Evolutionary conservation across 495 filamentous ascomycete genomes (phyloP).

Genomic region (Cenococcum geophilum): DNA sequence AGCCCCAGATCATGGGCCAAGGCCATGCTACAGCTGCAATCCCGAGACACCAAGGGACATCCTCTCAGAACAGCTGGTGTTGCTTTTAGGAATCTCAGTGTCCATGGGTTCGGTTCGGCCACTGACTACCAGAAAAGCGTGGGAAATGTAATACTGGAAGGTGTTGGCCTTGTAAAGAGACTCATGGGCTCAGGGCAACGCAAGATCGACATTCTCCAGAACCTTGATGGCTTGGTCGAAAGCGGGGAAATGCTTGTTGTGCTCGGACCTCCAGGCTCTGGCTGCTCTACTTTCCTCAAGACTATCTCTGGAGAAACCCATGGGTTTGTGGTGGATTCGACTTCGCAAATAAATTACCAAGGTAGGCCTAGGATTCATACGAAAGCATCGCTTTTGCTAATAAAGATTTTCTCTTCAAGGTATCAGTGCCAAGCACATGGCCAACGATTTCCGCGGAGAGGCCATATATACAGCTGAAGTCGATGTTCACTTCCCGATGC

Average conservation of each 20-base stretch:
- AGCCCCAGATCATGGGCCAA: conserved; percentile 54
- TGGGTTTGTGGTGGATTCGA: conserved; percentile 41
- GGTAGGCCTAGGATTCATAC: conserved; percentile 19
- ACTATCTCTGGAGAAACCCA: conserved; percentile 62
- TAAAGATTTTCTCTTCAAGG: conserved; percentile 17
- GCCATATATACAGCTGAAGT: conserved; percentile 45
- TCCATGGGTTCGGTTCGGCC: conserved; percentile 46
- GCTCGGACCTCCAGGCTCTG: conserved; percentile 64
- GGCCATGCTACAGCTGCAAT: conserved; percentile 42
- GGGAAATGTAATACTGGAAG: conserved; percentile 37
- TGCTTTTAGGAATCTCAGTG: conserved; percentile 45
- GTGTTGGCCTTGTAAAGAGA: conserved; percentile 35
- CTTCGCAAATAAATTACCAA: conserved; percentile 41
- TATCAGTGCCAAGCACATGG: conserved; percentile 39
- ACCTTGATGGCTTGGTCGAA: conserved; percentile 66
- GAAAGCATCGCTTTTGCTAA: not conserved
- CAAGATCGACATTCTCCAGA: conserved; percentile 62
- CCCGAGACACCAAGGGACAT: conserved; percentile 27
- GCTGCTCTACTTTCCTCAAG: conserved; percentile 69
- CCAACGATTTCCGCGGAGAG: conserved; percentile 42
- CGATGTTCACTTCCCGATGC: conserved; percentile 41
- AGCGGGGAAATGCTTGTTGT: conserved; percentile 79
- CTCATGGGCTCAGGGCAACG: conserved; percentile 45
- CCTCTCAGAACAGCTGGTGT: conserved; percentile 41
- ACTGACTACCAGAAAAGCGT: conserved; percentile 45